A percentile compares a stretch with the other conserved stretches of the same genome.
Conservation (phyloP, 805 yeast genomes). For the Candida broadrunensis region DNA sequence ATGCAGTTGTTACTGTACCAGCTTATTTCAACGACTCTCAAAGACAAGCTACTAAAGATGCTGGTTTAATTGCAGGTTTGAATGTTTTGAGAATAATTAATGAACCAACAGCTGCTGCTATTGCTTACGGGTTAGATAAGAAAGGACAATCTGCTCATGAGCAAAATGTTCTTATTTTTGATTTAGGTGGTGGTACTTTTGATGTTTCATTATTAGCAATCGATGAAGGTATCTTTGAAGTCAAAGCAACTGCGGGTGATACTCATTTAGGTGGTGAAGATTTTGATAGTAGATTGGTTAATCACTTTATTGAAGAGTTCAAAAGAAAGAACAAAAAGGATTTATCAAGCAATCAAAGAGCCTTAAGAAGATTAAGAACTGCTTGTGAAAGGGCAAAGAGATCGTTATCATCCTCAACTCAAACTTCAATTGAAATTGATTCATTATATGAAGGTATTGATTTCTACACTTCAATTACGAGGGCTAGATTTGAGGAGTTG, state of each 20-base stretch:
- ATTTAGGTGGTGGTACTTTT: constrained; percentile 97
- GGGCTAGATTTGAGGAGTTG: constrained; percentile 97
- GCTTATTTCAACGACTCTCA: constrained; percentile 44
- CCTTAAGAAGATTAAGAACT: constrained; percentile 90
- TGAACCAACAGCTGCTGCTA: constrained; percentile 47
- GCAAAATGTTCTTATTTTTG: constrained; percentile 87
- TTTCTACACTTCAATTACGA: constrained; percentile 90
- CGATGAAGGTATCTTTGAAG: constrained; percentile 91
- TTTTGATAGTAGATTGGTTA: constrained; percentile 84
- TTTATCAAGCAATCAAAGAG: constrained; percentile 75
- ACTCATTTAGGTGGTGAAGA: constrained; percentile 98
- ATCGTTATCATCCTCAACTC: constrained; percentile 90
- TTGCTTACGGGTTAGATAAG: constrained; percentile 49
- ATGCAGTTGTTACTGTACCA: constrained; percentile 43
- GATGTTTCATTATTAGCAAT: constrained; percentile 86
- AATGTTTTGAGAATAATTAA: constrained; percentile 42
- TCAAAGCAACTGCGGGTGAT: constrained; percentile 92
- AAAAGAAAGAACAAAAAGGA: constrained; percentile 92
- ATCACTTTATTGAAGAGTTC: constrained; percentile 87
- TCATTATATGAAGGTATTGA: constrained; percentile 93
- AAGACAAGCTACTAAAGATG: constrained; percentile 45
- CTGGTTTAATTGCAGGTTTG: constrained; percentile 46
- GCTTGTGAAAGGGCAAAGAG: constrained; percentile 99
- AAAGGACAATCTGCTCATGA: constrained; percentile 47
- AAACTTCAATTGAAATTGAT: constrained; percentile 94